Evolutionary conservation across 169 alveolate species (phyloP).

Genomic region (Cryptosporidium andersoni): DNA sequence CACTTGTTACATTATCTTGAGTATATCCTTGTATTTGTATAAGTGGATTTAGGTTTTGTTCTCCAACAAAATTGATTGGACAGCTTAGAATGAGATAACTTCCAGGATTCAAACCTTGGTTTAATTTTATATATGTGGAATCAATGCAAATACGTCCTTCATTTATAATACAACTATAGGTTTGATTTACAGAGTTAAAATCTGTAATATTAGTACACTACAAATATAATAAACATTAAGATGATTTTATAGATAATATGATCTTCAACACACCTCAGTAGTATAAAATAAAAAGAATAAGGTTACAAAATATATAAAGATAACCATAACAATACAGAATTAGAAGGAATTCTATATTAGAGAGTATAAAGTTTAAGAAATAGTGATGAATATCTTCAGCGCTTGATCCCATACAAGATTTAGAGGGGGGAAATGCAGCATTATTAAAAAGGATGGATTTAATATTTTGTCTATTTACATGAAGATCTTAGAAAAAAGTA

Average conservation of each 20-base stretch:
- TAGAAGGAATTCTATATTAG: no score
- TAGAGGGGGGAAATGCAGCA: no score
- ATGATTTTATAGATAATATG: not conserved
- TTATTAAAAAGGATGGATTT: no score
- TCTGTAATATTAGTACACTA: not conserved
- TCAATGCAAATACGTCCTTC: constrained; percentile 59
- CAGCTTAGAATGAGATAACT: constrained; percentile 35
- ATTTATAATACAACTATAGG: constrained; percentile 16
- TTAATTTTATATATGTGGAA: constrained; percentile 33
- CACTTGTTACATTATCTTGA: constrained; percentile 12
- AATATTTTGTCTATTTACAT: no score
- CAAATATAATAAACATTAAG: not conserved
- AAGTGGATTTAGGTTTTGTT: constrained; percentile 18
- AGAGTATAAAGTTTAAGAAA: no score
- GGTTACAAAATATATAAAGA: no score
- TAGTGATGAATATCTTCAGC: no score
- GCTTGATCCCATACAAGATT: no score
- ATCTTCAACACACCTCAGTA: not conserved
- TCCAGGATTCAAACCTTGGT: constrained; percentile 66
- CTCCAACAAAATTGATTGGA: constrained; percentile 12
- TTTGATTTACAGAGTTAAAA: not conserved
- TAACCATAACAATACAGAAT: no score
- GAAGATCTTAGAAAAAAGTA: no score
- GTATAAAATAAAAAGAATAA: no score
- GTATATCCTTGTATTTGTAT: constrained; percentile 64